Base-by-base conservation (phyloP, 2,329 filamentous ascomycete genomes). In the Ophiostoma quercus region DNA sequence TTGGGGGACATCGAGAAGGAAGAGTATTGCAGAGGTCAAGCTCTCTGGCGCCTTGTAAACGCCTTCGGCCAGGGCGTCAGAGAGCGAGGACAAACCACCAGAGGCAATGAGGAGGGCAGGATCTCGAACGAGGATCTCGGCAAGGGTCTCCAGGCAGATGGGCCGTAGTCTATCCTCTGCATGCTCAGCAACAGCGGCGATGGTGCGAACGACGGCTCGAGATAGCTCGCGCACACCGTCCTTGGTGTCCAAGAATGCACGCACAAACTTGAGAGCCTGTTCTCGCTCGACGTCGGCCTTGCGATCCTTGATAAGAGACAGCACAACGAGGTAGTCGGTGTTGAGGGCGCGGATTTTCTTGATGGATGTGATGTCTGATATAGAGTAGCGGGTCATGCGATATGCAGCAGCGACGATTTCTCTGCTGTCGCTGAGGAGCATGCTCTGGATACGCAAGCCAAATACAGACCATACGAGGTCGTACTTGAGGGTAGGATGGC, bases 201-300 rank as follows among this genome's bases (percentile, higher is more conserved):
- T 89, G 7, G 94, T 95, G 69, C 95, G 88, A 8, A 96, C 91
- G 25, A 99, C 88, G 0, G 92, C 90, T 71, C 91, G 87, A 1
- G 95, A 96, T 47, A 99, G 86, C 77, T 99, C 94, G 73, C 87
- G 86, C 9, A 96, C 89, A 12, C 95, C 95, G 73, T 93, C 92
- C 77, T 97, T 97, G 73, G 98, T 92, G 77, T 99, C 95, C 2
- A 99, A 82, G 76, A 99, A 99, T 11, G 94, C 92, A 71, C 95
- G 88, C 34, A 98, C 90, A 77, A 99, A 97, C 78, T 99, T 99
- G 75, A 99, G 83, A 14, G 95, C 95, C 79, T 99, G 95, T 79
- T 99, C 95, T 69, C 96, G 87, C 81, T 99, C 95, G 22, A 99
- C 92, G 74, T 94, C 94, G n/a, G 94, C 92, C 79, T 97, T 98